Evolutionary conservation across 805 yeast genomes (phyloP).

Genomic region (Kazachstania viticola): DNA sequence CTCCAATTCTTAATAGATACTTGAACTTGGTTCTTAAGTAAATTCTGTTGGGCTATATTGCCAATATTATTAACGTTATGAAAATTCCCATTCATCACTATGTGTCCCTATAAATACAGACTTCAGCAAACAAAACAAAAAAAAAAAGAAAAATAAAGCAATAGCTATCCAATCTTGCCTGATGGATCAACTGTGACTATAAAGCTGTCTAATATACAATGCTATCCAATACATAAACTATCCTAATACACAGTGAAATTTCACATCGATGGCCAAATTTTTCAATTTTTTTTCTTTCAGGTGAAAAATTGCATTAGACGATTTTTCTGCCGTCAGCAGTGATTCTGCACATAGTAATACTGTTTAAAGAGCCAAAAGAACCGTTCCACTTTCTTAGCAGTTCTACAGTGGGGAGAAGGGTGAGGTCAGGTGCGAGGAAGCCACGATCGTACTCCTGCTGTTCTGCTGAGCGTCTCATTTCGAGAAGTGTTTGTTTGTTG

Average conservation of each 20-base stretch:
- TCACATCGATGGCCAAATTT: no score
- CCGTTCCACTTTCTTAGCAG: slow-evolving; percentile 70
- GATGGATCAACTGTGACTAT: no score
- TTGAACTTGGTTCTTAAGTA: slow-evolving; percentile 29
- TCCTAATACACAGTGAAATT: no score
- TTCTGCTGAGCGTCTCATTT: slow-evolving; percentile 52
- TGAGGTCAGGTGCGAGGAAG: slow-evolving; percentile 58
- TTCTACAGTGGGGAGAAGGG: slow-evolving; percentile 46
- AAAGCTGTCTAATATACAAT: no score
- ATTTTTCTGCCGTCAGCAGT: slow-evolving; percentile 19
- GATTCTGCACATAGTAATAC: slow-evolving; percentile 39
- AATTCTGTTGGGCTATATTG: slow-evolving; percentile 18
- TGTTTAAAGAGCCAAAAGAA: slow-evolving; percentile 62
- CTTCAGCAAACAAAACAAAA: no score
- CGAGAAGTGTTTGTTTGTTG: slow-evolving; percentile 54
- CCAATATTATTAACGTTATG: slow-evolving; percentile 20
- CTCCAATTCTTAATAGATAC: slow-evolving; percentile 75
- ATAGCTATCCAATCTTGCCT: no score
- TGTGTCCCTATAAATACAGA: no score
- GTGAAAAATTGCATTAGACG: no score
- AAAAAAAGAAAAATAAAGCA: no score
- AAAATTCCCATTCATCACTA: slow-evolving; percentile 11
- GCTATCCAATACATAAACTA: no score
- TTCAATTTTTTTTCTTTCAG: no score
- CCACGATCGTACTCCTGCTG: slow-evolving; percentile 56